Evolutionary conservation across 345 rosid species (phyloP).

Genomic region (Fremontodendron californicum): DNA sequence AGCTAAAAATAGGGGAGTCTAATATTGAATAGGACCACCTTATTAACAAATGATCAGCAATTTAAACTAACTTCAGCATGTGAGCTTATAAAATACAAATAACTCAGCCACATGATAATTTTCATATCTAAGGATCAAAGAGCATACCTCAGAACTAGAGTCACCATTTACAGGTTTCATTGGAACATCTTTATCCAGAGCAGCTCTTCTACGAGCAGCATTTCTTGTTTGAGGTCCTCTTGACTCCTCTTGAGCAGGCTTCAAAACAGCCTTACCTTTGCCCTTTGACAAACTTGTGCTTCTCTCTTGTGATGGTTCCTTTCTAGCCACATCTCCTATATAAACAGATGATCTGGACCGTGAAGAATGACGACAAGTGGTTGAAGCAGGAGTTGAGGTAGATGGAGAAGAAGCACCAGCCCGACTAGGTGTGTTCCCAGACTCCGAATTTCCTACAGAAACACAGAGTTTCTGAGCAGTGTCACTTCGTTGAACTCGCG

Average conservation of each 20-base stretch:
- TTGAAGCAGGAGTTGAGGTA: constrained; percentile 61
- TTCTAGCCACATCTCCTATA: constrained; percentile 65
- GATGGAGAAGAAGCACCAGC: constrained; percentile 83
- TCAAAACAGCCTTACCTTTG: constrained; percentile 96
- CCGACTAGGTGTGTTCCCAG: constrained; percentile 50
- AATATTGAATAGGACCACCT: no score
- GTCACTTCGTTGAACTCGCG: constrained; percentile 88
- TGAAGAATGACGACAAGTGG: constrained; percentile 72
- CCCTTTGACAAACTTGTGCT: constrained; percentile 79
- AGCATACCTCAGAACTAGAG: constrained; percentile 85
- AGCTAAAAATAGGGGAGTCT: not conserved
- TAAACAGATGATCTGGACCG: constrained; percentile 80
- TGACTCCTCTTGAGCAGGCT: constrained; percentile 64
- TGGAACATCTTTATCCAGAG: constrained; percentile 67
- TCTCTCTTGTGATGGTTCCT: constrained; percentile 64
- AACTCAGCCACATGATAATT: not conserved
- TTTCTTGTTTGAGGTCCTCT: constrained; percentile 97
- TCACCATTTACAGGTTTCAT: constrained; percentile 67
- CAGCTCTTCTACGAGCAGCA: constrained; percentile 84
- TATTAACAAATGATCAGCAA: constrained; percentile 16
- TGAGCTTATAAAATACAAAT: not conserved
- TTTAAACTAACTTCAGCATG: not conserved
- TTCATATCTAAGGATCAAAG: not conserved
- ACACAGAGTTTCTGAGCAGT: constrained; percentile 66
- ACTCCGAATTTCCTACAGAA: constrained; percentile 66